Evolutionary conservation across 148 eudicot species (phyloP), one percentile per base, ranked within the genome.

Genomic region (Persicaria tinctoria): DNA sequence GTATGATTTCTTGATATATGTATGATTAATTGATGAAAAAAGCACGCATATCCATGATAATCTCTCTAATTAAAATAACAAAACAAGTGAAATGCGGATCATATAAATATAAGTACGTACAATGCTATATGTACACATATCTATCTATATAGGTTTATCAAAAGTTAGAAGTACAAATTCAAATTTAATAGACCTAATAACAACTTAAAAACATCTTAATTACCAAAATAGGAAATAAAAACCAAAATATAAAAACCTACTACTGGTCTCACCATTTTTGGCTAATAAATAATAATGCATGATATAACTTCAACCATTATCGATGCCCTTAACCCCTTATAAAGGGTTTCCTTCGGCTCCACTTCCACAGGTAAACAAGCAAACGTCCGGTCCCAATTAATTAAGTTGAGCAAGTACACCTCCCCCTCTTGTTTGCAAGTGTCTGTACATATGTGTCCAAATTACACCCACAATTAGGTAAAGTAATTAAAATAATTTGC

Each of bases 381-480:
- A 57, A 57, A 57, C 63, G 27, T 11, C 3, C 4, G 41, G 41
- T 32, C 41, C 3, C 41, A 32, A 32, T 27, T 63, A 4, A 18
- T 66, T 50, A 72, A 13, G 17, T 23, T 12, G 57, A 27, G 51
- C 74, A 72, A 50, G 74, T 72, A 50, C 74, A 72, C 53, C n/a
- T 72, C 45, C 59, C 74, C 74, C 74, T 45, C 45, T 72, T 72
- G 51, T 51, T 32, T 6, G 74, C 4, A 23, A 72, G 59, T 50
- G 74, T 51, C 74, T 72, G 74, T 38, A 48, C 47, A 66, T 3
- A 66, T 8, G 20, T 3, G 3, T 32, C 41, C 41, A 32, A 32
- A 32, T 32, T 32, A 32, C 41, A 64, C 20, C 3, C 10, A 20
- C 32, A 18, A 17, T 18, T 9, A 38, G 41, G 41, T 32, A 32